These are phyloP conservation scores for Papiliotrema terrestris DNA, from an alignment of 1,284 basidiomycete species.

Conservation along the genomic window DNA sequence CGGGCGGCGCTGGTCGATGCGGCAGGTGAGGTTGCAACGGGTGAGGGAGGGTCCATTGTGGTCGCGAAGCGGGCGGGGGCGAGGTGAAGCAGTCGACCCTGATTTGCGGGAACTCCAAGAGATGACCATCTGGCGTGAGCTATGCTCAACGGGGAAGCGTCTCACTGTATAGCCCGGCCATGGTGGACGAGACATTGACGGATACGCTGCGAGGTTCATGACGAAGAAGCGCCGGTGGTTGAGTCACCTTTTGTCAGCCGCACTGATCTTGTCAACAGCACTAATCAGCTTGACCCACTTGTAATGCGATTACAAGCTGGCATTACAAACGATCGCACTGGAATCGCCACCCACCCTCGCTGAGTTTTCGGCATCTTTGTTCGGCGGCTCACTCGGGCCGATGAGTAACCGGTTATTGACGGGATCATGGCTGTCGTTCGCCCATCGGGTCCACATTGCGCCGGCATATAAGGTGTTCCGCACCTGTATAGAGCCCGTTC, in stretches of 20 bases:
- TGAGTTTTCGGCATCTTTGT: too few species aligned
- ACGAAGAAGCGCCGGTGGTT: too few species aligned
- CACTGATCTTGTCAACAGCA: too few species aligned
- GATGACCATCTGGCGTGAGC: slow-evolving; percentile 35
- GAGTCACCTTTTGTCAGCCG: too few species aligned
- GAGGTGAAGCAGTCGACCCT: slow-evolving; percentile 71
- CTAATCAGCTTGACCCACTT: too few species aligned
- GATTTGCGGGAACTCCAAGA: slow-evolving; percentile 60
- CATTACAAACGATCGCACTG: too few species aligned
- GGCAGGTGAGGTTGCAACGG: slow-evolving; percentile 6
- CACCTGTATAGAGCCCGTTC: too few species aligned
- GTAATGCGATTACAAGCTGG: too few species aligned
- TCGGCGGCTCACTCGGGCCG: too few species aligned
- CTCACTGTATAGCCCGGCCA: slow-evolving; percentile 40
- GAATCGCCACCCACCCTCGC: too few species aligned
- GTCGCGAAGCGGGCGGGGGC: slow-evolving; percentile 20
- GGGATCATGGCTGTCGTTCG: slow-evolving; percentile 3
- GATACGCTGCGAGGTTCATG: background rate
- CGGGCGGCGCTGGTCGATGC: slow-evolving; percentile 44
- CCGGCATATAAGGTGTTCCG: too few species aligned
- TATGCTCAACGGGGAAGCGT: background rate
- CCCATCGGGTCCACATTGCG: slow-evolving; percentile 2
- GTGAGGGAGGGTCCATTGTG: slow-evolving; percentile 15
- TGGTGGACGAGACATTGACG: slow-evolving; percentile 9
- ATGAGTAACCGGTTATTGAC: too few species aligned